These are phyloP conservation scores for Xanthoconium purpureum DNA, from an alignment of 768 basidiomycete species.

Conservation along the genomic window DNA sequence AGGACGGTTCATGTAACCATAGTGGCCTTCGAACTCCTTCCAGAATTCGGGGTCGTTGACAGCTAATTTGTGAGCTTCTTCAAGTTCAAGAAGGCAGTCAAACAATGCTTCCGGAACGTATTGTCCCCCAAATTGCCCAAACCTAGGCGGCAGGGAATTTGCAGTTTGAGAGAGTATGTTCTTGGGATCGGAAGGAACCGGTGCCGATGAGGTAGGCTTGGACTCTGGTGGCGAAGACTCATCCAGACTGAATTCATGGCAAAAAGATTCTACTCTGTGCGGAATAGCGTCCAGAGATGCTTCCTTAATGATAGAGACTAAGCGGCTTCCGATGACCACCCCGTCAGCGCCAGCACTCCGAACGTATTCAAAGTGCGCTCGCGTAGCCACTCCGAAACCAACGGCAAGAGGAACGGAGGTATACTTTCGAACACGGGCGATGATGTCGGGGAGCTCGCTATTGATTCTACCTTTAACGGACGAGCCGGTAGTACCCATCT, in stretches of 20 bases:
- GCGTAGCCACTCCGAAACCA: conserved; percentile 93
- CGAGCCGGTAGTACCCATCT: conserved; percentile 99
- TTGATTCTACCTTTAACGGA: conserved; percentile 72
- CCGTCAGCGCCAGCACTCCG: conserved; percentile 89
- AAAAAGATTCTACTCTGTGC: conserved; percentile 65
- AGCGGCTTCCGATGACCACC: conserved; percentile 87
- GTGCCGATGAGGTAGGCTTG: not conserved
- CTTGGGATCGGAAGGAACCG: conserved; percentile 1
- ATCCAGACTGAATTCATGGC: conserved; percentile 59
- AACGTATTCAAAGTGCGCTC: conserved; percentile 83
- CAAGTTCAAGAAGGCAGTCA: conserved; percentile 86
- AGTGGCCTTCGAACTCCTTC: conserved; percentile 86
- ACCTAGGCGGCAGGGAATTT: conserved; percentile 69
- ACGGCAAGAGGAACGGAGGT: conserved; percentile 86
- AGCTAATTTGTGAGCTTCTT: conserved; percentile 86
- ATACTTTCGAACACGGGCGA: conserved; percentile 76
- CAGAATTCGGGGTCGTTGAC: conserved; percentile 86
- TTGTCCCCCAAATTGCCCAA: conserved; percentile 95
- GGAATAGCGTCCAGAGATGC: conserved; percentile 49
- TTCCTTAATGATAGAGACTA: conserved; percentile 77
- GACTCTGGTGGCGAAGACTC: conserved; percentile 25
- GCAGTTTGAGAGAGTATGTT: conserved; percentile 30
- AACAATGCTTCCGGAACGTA: conserved; percentile 97
- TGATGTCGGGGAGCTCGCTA: conserved; percentile 73
- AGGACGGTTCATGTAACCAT: conserved; percentile 93